Evolutionary conservation across 1,139 yeast genomes (phyloP).

Genomic region (Geotrichum histeridarum): DNA sequence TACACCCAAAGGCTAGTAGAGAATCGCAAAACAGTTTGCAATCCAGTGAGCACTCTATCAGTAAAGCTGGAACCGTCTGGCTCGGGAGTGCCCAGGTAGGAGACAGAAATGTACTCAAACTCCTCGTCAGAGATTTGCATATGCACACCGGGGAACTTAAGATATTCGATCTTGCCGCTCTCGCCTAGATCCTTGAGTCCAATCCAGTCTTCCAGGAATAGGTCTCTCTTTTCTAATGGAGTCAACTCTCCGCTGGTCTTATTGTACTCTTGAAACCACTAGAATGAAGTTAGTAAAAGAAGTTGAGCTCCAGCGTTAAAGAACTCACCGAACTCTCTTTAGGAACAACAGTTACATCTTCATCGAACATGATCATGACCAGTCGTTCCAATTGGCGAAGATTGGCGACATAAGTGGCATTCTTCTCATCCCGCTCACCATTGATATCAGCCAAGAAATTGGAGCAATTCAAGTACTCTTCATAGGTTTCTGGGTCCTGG

Average conservation of each 20-base stretch:
- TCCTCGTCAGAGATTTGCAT: conserved; percentile 46
- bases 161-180: conserved; percentile 45
- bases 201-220: conserved; percentile 53
- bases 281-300: background rate
- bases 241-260: conserved; percentile 42
- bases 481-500: conserved; percentile 41
- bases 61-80: background rate
- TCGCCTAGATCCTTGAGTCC: conserved; percentile 52
- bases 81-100: background rate
- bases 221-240: conserved; percentile 47
- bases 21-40: background rate
- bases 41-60: background rate
- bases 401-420: conserved; percentile 42
- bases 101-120: background rate
- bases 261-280: conserved; percentile 54
- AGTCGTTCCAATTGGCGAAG: conserved; percentile 46
- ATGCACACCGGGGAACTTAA: conserved; percentile 54
- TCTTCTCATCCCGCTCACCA: conserved; percentile 47
- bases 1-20: too few relatives aligned
- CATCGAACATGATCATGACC: conserved; percentile 54
- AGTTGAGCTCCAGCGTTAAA: background rate
- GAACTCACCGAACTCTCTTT: conserved; percentile 55
- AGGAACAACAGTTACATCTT: conserved; percentile 70
- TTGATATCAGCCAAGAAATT: conserved; percentile 59
- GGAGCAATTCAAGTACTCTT: conserved; percentile 48